phyloP scores from a whole-genome alignment of 257 asterid genomes.

The Misopates orontium region DNA sequence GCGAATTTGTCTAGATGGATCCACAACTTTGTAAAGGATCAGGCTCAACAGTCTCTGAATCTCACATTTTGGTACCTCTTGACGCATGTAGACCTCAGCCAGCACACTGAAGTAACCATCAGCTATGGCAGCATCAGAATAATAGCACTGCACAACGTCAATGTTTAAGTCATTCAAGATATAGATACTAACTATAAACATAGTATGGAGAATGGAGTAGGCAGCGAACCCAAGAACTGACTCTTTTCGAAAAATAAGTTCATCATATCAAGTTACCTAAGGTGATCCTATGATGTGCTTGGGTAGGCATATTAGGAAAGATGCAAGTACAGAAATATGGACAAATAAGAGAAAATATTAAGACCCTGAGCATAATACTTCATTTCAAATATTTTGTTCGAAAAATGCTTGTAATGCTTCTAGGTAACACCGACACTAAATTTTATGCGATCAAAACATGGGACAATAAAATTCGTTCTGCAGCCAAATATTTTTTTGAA shows the following conservation, averaged over 20 bases:
- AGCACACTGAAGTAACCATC: constrained; percentile 99
- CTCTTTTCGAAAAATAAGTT: neutral
- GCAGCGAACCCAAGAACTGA: constrained; percentile 9
- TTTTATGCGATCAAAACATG: constrained; percentile 20
- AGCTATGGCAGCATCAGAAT: constrained; percentile 97
- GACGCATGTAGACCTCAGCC: constrained; percentile 99
- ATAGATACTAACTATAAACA: constrained; percentile 24
- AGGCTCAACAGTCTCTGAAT: constrained; percentile 92
- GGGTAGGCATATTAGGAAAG: constrained; percentile 21
- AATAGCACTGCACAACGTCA: constrained; percentile 70
- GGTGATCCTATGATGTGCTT: constrained; percentile 16
- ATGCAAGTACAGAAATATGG: constrained; percentile 6
- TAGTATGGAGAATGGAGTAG: neutral
- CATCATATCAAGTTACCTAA: neutral
- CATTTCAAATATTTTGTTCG: constrained; percentile 15
- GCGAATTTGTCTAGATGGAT: constrained; percentile 97
- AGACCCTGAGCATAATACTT: constrained; percentile 10
- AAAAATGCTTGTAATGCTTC: constrained; percentile 2
- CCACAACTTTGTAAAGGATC: constrained; percentile 98
- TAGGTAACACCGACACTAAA: neutral
- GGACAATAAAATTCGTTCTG: constrained; percentile 9
- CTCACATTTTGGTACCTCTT: constrained; percentile 97
- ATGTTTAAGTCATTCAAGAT: constrained; percentile 25
- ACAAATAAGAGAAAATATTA: constrained; percentile 12
- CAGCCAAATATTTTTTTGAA: neutral